Conservation (phyloP, 306 rosid genomes). For the Luffa aegyptiaca region DNA sequence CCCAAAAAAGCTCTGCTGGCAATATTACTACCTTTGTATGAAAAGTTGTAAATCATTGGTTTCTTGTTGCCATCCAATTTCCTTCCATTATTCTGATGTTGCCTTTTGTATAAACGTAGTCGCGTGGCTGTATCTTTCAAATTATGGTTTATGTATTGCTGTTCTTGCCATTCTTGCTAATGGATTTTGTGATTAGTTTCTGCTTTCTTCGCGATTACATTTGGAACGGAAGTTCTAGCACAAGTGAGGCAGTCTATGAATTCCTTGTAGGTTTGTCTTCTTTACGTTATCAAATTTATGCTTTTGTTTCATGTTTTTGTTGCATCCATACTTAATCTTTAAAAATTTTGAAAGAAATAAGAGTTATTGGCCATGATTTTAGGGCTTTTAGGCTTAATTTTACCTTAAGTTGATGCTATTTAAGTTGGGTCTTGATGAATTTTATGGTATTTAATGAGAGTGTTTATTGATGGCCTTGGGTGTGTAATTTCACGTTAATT, state of each 20-base stretch:
- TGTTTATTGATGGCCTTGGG: too few species aligned
- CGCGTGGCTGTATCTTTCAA: neutral
- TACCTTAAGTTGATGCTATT: too few species aligned
- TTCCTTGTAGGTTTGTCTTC: conserved; percentile 59
- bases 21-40: neutral
- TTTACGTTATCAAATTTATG: neutral
- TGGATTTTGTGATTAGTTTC: conserved; percentile 6
- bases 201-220: conserved; percentile 14
- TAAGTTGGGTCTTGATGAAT: too few species aligned
- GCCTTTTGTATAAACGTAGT: neutral
- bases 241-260: conserved; percentile 45
- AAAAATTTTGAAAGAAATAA: too few species aligned
- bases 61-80: neutral
- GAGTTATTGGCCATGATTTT: too few species aligned
- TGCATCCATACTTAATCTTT: too few species aligned
- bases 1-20: neutral
- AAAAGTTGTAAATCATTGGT: neutral
- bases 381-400: too few species aligned
- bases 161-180: neutral
- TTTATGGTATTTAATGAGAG: too few species aligned
- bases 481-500: too few species aligned
- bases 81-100: neutral
- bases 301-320: too few species aligned
- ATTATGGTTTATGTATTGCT: too few species aligned
- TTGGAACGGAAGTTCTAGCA: conserved; percentile 41